Conservation (phyloP, 305 asterid species). For the Fraxinus xanthoxyloides region DNA sequence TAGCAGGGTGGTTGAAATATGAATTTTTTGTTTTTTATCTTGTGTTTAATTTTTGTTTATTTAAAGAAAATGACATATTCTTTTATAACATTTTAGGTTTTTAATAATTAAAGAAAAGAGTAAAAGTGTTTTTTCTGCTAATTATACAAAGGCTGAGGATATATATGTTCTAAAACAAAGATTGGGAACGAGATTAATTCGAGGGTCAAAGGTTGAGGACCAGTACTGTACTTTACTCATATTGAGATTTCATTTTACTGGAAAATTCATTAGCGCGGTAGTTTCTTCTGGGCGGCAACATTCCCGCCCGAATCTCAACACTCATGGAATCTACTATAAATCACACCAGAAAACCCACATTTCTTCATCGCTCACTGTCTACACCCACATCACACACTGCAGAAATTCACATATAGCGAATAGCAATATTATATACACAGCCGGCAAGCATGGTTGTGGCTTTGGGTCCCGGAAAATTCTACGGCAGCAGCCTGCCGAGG, state of each 20-base stretch:
- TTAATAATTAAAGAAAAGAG: no score
- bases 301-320: background rate
- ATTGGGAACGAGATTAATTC: background rate
- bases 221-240: background rate
- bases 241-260: background rate
- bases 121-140: no score
- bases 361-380: background rate
- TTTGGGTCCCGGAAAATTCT: conserved; percentile 85
- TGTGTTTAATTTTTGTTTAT: no score
- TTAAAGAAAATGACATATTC: no score
- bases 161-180: no score
- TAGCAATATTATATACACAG: background rate
- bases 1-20: no score
- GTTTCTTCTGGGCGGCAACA: background rate
- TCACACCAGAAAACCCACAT: background rate
- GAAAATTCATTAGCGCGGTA: background rate
- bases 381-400: background rate
- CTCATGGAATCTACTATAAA: background rate
- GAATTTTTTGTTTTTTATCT: no score
- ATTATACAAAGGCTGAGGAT: background rate
- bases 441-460: conserved; percentile 58
- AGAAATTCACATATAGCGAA: background rate
- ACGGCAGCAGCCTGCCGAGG: conserved; percentile 90
- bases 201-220: background rate
- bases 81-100: no score